These are phyloP conservation scores for Asterophora parasitica DNA, from an alignment of 768 basidiomycete genomes.

Conservation along the genomic window DNA sequence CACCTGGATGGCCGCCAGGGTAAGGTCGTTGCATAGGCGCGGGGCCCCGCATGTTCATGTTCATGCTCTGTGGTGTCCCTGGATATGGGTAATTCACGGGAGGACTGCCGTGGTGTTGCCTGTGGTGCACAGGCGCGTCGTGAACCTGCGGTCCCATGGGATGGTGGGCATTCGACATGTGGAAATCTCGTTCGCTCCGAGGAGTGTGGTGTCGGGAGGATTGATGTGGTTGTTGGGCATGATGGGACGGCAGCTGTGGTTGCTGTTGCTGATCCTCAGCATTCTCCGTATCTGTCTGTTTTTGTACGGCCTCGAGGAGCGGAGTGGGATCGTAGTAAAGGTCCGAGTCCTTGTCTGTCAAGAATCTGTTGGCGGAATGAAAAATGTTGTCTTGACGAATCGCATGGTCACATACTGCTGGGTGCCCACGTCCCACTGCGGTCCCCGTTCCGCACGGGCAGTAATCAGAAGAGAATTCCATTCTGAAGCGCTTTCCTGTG, in stretches of 20 bases:
- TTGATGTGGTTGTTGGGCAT: conserved; percentile 24
- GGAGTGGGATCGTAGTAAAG: conserved; percentile 70
- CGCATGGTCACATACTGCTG: conserved; percentile 59
- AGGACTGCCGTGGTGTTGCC: conserved; percentile 18
- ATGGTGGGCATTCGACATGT: conserved; percentile 23
- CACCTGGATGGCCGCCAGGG: conserved; percentile 24
- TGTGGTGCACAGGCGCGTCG: conserved; percentile 25
- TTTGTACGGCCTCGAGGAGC: conserved; percentile 50
- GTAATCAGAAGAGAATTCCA: conserved; percentile 81
- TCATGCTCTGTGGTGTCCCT: conserved; percentile 26
- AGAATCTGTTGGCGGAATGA: conserved; percentile 43
- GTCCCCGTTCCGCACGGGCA: conserved; percentile 76
- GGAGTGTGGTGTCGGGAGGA: conserved; percentile 27
- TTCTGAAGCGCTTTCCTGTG: conserved; percentile 71
- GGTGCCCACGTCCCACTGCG: conserved; percentile 85
- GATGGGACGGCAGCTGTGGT: conserved; percentile 22
- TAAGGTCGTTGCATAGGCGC: conserved; percentile 24
- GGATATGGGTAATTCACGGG: conserved; percentile 29
- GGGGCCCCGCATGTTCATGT: conserved; percentile 24
- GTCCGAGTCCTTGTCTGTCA: conserved; percentile 68
- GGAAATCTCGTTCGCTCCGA: conserved; percentile 26
- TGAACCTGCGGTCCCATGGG: conserved; percentile 23
- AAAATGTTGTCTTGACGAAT: neutral
- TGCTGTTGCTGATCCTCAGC: conserved; percentile 31
- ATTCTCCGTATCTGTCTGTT: conserved; percentile 40